A percentile compares a stretch with the other conserved stretches of the same genome.
Conservation (phyloP, 1,284 basidiomycete species). For the Exobasidium rhododendri region DNA sequence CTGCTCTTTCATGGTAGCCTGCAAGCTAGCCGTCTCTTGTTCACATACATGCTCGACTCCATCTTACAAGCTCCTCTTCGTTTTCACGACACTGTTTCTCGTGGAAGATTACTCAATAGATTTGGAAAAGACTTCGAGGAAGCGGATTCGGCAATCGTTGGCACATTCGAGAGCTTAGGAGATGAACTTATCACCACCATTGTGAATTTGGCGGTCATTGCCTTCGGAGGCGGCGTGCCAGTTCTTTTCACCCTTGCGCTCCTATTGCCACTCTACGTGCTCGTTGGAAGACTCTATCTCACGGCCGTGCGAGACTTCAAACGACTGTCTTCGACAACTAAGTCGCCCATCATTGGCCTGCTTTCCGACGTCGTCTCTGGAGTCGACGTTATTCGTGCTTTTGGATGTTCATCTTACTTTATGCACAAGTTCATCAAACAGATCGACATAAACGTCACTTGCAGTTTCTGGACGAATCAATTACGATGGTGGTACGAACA, state of each 20-base stretch:
- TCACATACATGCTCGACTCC: slow-evolving; percentile 29
- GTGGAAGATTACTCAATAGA: slow-evolving; percentile 60
- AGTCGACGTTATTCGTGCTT: slow-evolving; percentile 60
- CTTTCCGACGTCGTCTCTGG: slow-evolving; percentile 56
- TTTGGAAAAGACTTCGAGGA: slow-evolving; percentile 59
- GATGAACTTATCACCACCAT: slow-evolving; percentile 40
- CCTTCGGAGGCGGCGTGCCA: slow-evolving; percentile 36
- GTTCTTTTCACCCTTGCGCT: slow-evolving; percentile 57
- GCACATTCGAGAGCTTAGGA: slow-evolving; percentile 18
- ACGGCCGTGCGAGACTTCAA: slow-evolving; percentile 58
- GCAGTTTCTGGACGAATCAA: slow-evolving; percentile 36
- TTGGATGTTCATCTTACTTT: slow-evolving; percentile 59
- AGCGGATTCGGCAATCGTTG: slow-evolving; percentile 57
- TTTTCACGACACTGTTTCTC: slow-evolving; percentile 45
- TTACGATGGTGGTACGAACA: slow-evolving; percentile 31
- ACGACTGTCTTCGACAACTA: slow-evolving; percentile 47
- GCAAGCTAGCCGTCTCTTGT: slow-evolving; percentile 31
- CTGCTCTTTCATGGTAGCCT: slow-evolving; percentile 17
- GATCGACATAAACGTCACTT: slow-evolving; percentile 58
- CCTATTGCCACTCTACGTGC: slow-evolving; percentile 57
- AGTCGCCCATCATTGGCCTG: slow-evolving; percentile 53
- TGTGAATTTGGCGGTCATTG: slow-evolving; percentile 39
- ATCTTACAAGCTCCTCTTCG: slow-evolving; percentile 37
- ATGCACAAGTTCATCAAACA: slow-evolving; percentile 56
- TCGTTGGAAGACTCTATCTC: slow-evolving; percentile 58